These are phyloP conservation scores for Pythium periplocum DNA, from an alignment of 352 stramenopile genomes.

Conservation along the genomic window DNA sequence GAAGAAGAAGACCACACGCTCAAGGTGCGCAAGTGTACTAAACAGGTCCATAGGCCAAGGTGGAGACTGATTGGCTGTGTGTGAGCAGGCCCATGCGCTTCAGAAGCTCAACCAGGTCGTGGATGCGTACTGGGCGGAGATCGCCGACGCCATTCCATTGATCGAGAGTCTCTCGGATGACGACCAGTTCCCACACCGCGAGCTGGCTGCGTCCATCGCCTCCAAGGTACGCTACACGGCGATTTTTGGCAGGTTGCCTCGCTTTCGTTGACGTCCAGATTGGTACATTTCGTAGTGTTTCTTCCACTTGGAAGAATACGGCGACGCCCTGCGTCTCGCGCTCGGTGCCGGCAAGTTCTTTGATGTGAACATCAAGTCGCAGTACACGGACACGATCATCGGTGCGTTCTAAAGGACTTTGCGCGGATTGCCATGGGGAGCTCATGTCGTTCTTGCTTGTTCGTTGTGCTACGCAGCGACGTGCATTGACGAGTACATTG, in stretches of 20 bases:
- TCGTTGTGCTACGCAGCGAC: conserved; percentile 37
- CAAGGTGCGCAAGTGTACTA: conserved; percentile 35
- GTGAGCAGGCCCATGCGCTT: conserved; percentile 75
- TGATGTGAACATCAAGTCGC: conserved; percentile 87
- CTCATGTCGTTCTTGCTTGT: conserved; percentile 1
- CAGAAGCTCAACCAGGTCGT: conserved; percentile 91
- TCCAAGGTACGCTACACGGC: conserved; percentile 52
- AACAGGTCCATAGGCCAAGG: no score
- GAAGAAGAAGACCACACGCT: conserved; percentile 90
- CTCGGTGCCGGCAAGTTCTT: conserved; percentile 95
- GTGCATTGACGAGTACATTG: conserved; percentile 98
- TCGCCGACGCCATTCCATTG: conserved; percentile 86
- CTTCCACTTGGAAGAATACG: conserved; percentile 98
- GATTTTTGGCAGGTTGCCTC: conserved; percentile 16
- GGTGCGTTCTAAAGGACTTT: conserved; percentile 21
- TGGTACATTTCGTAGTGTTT: conserved; percentile 75
- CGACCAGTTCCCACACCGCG: conserved; percentile 83
- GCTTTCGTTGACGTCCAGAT: conserved; percentile 8
- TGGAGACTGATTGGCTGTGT: no score
- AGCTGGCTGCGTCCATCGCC: conserved; percentile 89
- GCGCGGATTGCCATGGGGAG: conserved; percentile 2
- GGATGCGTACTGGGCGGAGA: conserved; percentile 93
- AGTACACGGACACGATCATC: conserved; percentile 98
- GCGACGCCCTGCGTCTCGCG: conserved; percentile 91
- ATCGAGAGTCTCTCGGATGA: conserved; percentile 95